phyloP scores from a whole-genome alignment of 169 alveolate genomes.

The Hammondia hammondi region DNA sequence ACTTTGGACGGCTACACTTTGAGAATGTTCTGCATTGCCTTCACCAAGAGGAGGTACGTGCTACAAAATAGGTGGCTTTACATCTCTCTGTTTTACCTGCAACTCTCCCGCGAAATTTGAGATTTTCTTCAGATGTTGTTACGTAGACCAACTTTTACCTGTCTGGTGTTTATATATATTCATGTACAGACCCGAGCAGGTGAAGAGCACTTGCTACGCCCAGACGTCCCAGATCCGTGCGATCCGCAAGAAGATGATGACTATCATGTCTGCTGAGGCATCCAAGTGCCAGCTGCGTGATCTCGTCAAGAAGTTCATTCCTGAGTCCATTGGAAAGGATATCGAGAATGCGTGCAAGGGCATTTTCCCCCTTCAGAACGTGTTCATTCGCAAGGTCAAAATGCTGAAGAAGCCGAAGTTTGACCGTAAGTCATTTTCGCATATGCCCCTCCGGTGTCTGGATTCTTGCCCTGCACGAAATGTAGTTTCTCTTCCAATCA shows the following conservation, averaged over 20 bases:
- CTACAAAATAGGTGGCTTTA: not conserved
- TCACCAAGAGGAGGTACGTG: constrained; percentile 90
- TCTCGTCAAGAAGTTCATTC: constrained; percentile 93
- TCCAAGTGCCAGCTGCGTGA: constrained; percentile 93
- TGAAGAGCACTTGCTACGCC: constrained; percentile 96
- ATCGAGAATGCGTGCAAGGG: constrained; percentile 94
- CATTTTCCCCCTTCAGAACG: constrained; percentile 97
- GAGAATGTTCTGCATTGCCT: constrained; percentile 96
- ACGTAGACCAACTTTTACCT: no score
- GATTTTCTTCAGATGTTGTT: no score
- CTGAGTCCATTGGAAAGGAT: constrained; percentile 95
- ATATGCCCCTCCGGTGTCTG: not conserved
- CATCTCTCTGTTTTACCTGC: no score
- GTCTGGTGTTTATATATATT: no score
- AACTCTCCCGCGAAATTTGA: no score
- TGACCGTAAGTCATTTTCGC: constrained; percentile 79
- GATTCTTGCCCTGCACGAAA: no score
- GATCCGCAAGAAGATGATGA: constrained; percentile 96
- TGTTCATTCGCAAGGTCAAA: constrained; percentile 95
- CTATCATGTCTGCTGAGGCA: constrained; percentile 94
- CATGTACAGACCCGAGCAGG: constrained; percentile 89
- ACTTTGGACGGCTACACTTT: constrained; percentile 95
- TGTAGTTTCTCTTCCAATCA: not conserved
- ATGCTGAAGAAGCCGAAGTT: constrained; percentile 96
- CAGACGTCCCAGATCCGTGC: constrained; percentile 93